A percentile compares a stretch with the other conserved stretches of the same genome.
Conservation (phyloP, 306 rosid species). For the Medicago ruthenica region DNA sequence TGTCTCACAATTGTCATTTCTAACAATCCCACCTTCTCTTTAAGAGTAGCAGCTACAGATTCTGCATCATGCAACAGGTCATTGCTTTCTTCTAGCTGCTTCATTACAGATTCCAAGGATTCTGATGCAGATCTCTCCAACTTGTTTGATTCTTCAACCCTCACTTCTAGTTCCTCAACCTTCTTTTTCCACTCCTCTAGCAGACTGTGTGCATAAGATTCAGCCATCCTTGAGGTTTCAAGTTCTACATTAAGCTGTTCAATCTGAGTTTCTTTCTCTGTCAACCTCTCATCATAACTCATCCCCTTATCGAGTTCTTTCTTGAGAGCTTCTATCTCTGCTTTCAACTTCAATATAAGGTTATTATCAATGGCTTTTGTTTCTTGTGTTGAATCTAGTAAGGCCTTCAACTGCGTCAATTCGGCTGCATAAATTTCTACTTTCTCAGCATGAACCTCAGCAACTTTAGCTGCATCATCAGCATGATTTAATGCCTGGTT, state of each 20-base stretch:
- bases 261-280: slow-evolving; percentile 67
- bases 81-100: slow-evolving; percentile 79
- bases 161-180: slow-evolving; percentile 73
- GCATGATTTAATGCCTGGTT: slow-evolving; percentile 86
- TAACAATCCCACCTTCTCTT: slow-evolving; percentile 79
- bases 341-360: slow-evolving; percentile 57
- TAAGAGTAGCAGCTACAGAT: slow-evolving; percentile 69
- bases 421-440: slow-evolving; percentile 75
- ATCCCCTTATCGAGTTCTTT: slow-evolving; percentile 68
- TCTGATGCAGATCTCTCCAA: slow-evolving; percentile 91
- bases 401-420: slow-evolving; percentile 64
- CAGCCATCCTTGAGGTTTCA: slow-evolving; percentile 90
- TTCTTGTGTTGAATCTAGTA: slow-evolving; percentile 75
- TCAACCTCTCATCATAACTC: slow-evolving; percentile 58
- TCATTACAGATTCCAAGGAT: slow-evolving; percentile 81
- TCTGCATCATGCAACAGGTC: slow-evolving; percentile 82
- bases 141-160: slow-evolving; percentile 64
- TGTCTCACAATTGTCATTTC: slow-evolving; percentile 84
- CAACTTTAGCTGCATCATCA: slow-evolving; percentile 85
- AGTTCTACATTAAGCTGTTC: slow-evolving; percentile 87
- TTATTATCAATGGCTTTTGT: slow-evolving; percentile 64
- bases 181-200: slow-evolving; percentile 76
- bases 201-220: slow-evolving; percentile 70
- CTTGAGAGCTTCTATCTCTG: slow-evolving; percentile 68
- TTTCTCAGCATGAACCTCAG: slow-evolving; percentile 86